These are phyloP conservation scores for Gardenia jasminoides DNA, from an alignment of 257 asterid species.

Conservation along the genomic window DNA sequence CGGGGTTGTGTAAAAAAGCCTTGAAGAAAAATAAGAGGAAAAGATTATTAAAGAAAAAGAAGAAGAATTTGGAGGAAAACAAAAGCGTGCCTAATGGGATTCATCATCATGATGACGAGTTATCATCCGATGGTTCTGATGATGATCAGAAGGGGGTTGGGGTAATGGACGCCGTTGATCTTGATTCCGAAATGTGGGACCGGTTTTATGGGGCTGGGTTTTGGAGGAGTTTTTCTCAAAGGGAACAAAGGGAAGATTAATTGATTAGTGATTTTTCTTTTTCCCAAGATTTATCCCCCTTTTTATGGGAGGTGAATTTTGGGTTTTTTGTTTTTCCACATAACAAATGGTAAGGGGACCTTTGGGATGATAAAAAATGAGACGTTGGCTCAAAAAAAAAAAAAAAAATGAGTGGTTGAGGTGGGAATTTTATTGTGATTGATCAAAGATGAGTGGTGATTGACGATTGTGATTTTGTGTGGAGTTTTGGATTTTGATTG, in stretches of 20 bases:
- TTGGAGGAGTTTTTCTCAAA: conserved; percentile 74
- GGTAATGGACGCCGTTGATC: conserved; percentile 18
- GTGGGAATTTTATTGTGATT: background rate
- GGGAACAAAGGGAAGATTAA: conserved; percentile 44
- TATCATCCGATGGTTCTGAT: conserved; percentile 11
- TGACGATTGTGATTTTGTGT: background rate
- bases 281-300: background rate
- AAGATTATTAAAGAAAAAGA: conserved; percentile 37
- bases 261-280: background rate
- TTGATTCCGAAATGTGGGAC: conserved; percentile 75
- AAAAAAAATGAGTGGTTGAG: no score
- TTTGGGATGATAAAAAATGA: background rate
- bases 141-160: conserved; percentile 31
- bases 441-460: background rate
- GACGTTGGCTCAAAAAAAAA: no score
- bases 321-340: background rate
- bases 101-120: background rate
- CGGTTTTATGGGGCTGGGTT: conserved; percentile 70
- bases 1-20: conserved; percentile 68
- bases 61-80: conserved; percentile 9
- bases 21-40: conserved; percentile 36
- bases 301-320: background rate
- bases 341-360: background rate
- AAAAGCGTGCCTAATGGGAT: background rate
- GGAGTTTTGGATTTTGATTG: background rate